Conservation (phyloP, 2,329 filamentous ascomycete species). For the Alternaria arborescens region DNA sequence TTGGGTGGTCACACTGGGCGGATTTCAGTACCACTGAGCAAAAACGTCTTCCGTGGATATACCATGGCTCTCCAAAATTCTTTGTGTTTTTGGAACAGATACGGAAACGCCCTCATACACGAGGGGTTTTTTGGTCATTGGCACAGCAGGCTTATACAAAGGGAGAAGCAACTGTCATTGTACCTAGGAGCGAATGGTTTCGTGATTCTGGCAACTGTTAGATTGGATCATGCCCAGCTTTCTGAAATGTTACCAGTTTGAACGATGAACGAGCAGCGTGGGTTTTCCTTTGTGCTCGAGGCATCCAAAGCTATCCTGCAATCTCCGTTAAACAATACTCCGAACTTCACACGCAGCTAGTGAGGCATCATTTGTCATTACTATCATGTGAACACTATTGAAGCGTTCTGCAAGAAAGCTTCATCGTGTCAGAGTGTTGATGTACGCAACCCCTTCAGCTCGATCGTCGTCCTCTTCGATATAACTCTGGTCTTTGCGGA, state of each 20-base stretch:
- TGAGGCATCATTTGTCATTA: neutral
- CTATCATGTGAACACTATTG: neutral
- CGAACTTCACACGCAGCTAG: neutral
- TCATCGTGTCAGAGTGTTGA: constrained; percentile 36
- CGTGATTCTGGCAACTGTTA: neutral
- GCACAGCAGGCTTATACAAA: neutral
- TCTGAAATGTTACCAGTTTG: too few species aligned
- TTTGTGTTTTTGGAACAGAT: neutral
- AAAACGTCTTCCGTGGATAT: neutral
- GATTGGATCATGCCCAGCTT: neutral
- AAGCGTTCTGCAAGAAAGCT: neutral
- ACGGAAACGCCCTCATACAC: too few species aligned
- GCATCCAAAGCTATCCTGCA: neutral
- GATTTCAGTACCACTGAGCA: neutral
- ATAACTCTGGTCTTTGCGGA: constrained; percentile 38
- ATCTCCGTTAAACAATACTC: neutral
- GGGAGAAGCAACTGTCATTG: neutral
- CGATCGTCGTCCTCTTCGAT: constrained; percentile 35
- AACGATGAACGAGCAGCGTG: too few species aligned
- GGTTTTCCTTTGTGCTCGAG: neutral
- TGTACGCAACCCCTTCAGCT: constrained; percentile 32
- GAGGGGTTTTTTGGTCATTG: neutral
- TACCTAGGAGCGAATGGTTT: neutral
- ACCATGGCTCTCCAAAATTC: neutral
- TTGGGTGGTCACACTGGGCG: neutral